A percentile compares a stretch with the other conserved stretches of the same genome.
phyloP scores from a whole-genome alignment of 208 protist genomes.

The Leishmania arabica region DNA sequence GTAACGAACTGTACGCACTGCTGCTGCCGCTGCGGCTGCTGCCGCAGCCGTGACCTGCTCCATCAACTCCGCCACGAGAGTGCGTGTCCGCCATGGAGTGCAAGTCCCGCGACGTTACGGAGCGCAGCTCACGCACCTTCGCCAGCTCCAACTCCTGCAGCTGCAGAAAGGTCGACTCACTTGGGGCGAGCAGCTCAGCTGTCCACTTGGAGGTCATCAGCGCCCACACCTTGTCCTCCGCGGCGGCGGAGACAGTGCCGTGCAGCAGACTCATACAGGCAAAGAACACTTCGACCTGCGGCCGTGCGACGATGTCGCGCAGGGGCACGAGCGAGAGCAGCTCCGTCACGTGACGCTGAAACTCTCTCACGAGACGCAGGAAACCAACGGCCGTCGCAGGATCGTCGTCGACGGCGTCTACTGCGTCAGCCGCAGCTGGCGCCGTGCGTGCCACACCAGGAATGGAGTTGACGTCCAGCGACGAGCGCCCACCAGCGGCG shows the following conservation, averaged over 20 bases:
- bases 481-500: conserved; percentile 16
- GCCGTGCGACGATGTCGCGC: conserved; percentile 34
- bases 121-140: conserved; percentile 37
- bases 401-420: conserved; percentile 9
- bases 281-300: conserved; percentile 40
- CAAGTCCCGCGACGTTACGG: conserved; percentile 2
- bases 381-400: conserved; percentile 14
- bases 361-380: conserved; percentile 13
- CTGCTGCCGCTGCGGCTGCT: not conserved
- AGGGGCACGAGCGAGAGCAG: conserved; percentile 43
- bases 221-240: conserved; percentile 42
- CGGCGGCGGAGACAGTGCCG: conserved; percentile 17
- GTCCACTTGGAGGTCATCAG: conserved; percentile 46
- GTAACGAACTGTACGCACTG: not conserved
- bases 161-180: conserved; percentile 31
- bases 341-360: conserved; percentile 27
- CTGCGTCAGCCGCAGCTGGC: not conserved
- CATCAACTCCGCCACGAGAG: not conserved
- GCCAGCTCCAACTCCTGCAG: conserved; percentile 41
- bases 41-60: not conserved
- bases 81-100: not conserved
- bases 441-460: not conserved
- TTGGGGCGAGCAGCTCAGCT: conserved; percentile 44
- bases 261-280: conserved; percentile 29
- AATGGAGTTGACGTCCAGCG: conserved; percentile 2